Evolutionary conservation across 345 rosid genomes (phyloP).

Genomic region (Litchi chinensis): DNA sequence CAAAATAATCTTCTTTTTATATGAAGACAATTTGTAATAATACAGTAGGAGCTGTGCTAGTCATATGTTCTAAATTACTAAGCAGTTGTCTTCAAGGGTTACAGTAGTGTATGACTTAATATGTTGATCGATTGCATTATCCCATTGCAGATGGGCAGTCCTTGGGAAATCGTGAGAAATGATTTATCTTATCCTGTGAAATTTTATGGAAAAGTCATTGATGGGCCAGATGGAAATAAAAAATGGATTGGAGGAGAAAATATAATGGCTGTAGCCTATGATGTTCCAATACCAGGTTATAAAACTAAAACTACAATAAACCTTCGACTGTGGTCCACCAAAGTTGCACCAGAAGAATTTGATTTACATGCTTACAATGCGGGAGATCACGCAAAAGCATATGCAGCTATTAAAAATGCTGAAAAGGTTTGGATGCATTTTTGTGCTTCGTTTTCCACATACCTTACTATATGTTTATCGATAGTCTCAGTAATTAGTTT

Average conservation of each 20-base stretch:
- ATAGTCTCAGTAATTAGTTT: neutral
- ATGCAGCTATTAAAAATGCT: constrained; percentile 44
- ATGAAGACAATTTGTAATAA: neutral
- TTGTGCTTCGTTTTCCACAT: neutral
- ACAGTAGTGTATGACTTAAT: neutral
- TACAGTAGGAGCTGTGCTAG: neutral
- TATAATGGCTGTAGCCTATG: constrained; percentile 42
- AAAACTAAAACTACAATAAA: constrained; percentile 53
- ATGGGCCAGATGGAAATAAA: constrained; percentile 44
- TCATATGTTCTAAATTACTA: neutral
- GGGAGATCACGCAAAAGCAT: constrained; percentile 56
- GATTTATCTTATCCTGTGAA: constrained; percentile 50
- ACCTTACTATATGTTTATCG: neutral
- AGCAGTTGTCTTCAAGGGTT: neutral
- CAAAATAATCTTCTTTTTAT: neutral
- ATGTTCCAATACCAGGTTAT: constrained; percentile 55
- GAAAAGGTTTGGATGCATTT: constrained; percentile 41
- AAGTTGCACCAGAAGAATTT: constrained; percentile 42
- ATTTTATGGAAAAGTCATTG: constrained; percentile 46
- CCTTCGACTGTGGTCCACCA: constrained; percentile 57
- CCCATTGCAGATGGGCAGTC: constrained; percentile 51
- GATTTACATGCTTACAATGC: constrained; percentile 42
- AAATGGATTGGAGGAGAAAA: constrained; percentile 54
- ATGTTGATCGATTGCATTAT: constrained; percentile 15
- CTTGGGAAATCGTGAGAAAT: constrained; percentile 55